Evolutionary conservation across 2,329 filamentous ascomycete genomes (phyloP).

Genomic region (Neurospora sp.): DNA sequence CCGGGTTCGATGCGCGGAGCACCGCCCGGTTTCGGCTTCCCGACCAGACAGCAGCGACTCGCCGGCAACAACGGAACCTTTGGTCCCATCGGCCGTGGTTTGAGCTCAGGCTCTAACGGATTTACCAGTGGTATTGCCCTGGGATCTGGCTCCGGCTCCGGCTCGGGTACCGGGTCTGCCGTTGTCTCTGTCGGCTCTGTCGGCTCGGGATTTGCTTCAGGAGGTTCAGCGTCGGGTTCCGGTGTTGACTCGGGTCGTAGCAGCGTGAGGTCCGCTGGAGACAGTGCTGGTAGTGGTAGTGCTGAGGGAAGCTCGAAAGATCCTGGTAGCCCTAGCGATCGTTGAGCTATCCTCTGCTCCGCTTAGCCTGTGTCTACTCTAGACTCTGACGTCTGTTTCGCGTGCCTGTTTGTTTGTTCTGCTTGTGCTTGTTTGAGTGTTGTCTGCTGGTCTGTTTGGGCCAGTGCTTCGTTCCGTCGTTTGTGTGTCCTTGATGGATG

Average conservation of each 20-base stretch:
- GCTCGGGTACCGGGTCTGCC: slow-evolving; percentile 19
- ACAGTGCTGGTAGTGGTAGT: slow-evolving; percentile 24
- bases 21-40: slow-evolving; percentile 7
- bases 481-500: background rate
- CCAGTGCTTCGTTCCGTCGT: background rate
- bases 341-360: background rate
- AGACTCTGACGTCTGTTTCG: background rate
- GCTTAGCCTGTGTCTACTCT: background rate
- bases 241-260: slow-evolving; percentile 23
- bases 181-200: background rate
- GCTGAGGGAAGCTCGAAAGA: slow-evolving; percentile 37
- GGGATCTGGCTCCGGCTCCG: slow-evolving; percentile 12
- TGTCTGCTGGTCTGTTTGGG: background rate
- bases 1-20: slow-evolving; percentile 6
- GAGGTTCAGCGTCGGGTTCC: slow-evolving; percentile 13
- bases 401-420: background rate
- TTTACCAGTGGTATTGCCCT: slow-evolving; percentile 2
- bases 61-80: slow-evolving; percentile 16
- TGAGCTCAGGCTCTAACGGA: slow-evolving; percentile 16
- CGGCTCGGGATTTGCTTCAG: slow-evolving; percentile 15
- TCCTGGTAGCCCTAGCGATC: slow-evolving; percentile 38
- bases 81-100: slow-evolving; percentile 7
- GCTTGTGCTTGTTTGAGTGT: background rate
- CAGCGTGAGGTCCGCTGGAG: slow-evolving; percentile 32
- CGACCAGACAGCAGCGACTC: slow-evolving; percentile 9